Percentiles rank a stretch among this genome's conserved stretches.
Conservation (phyloP, 1,284 basidiomycete species). For the Microbotryum lychnidis-dioicae region DNA sequence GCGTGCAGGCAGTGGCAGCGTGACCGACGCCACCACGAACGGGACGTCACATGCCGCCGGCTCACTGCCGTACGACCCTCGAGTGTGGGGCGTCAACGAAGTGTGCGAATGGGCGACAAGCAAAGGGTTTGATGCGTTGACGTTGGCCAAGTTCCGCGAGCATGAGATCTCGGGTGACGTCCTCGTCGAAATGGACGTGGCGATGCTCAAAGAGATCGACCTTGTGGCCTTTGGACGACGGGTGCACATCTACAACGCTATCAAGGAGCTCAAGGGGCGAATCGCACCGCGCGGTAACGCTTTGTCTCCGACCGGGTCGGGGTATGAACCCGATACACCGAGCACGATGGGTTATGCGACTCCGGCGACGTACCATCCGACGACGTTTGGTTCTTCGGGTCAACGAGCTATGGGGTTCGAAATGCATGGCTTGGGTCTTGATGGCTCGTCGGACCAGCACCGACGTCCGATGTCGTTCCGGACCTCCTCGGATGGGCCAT, state of each 20-base stretch:
- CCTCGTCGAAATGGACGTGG: slow-evolving; percentile 84
- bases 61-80: slow-evolving; percentile 19
- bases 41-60: background rate
- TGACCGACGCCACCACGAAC: background rate
- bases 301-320: slow-evolving; percentile 9
- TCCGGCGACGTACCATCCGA: background rate
- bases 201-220: slow-evolving; percentile 91
- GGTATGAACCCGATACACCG: slow-evolving; percentile 19
- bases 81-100: slow-evolving; percentile 70
- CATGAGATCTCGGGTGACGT: slow-evolving; percentile 99
- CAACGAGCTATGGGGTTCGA: background rate
- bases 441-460: slow-evolving; percentile 6
- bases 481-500: background rate
- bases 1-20: background rate
- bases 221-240: slow-evolving; percentile 91
- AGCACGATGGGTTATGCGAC: background rate
- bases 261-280: slow-evolving; percentile 67
- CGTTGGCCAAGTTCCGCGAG: slow-evolving; percentile 82
- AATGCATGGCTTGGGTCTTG: slow-evolving; percentile 17
- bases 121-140: slow-evolving; percentile 75
- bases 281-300: slow-evolving; percentile 44
- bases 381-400: background rate
- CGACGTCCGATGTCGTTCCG: background rate
- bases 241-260: slow-evolving; percentile 87
- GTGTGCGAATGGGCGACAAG: slow-evolving; percentile 80